Evolutionary conservation across 2,329 filamentous ascomycete species (phyloP).

Genomic region (Neofusicoccum sp.): DNA sequence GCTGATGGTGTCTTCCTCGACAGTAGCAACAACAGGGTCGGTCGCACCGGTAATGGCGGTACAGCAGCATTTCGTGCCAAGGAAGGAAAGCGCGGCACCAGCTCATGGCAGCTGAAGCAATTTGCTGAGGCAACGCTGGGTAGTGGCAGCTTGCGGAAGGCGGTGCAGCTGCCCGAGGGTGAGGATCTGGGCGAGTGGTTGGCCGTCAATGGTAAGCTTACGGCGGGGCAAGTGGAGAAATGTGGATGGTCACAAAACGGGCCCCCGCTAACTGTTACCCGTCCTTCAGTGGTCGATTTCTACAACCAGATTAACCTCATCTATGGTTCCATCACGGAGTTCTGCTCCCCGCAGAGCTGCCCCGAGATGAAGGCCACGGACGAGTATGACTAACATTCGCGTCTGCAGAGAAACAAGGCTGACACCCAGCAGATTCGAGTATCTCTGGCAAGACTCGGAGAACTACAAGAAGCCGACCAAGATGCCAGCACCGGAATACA

Average conservation of each 20-base stretch:
- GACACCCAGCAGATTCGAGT: conserved; percentile 74
- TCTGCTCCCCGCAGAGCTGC: conserved; percentile 95
- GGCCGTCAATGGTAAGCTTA: conserved; percentile 82
- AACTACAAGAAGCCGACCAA: conserved; percentile 96
- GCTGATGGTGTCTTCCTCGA: conserved; percentile 3
- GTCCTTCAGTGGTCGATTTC: conserved; percentile 90
- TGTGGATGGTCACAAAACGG: neutral
- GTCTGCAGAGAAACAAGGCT: neutral
- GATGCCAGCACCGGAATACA: conserved; percentile 96
- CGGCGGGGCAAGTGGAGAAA: neutral
- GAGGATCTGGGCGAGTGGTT: conserved; percentile 98
- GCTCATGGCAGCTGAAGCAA: conserved; percentile 91
- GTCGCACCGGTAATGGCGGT: conserved; percentile 37
- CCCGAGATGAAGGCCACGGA: conserved; percentile 99
- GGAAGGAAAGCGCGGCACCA: conserved; percentile 80
- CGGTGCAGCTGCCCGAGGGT: conserved; percentile 94
- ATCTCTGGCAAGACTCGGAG: conserved; percentile 96
- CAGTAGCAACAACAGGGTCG: conserved; percentile 21
- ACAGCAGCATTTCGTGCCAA: conserved; percentile 85
- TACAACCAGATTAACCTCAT: conserved; percentile 99
- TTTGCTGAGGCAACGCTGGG: conserved; percentile 97
- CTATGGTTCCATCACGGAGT: conserved; percentile 98
- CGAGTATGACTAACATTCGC: conserved; percentile 64
- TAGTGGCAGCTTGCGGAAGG: conserved; percentile 91
- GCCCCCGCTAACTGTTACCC: conserved; percentile 22